Percentiles rank a stretch among this genome's conserved stretches.
Conservation (phyloP, 1,139 yeast species). For the Suhomyces maxii region DNA sequence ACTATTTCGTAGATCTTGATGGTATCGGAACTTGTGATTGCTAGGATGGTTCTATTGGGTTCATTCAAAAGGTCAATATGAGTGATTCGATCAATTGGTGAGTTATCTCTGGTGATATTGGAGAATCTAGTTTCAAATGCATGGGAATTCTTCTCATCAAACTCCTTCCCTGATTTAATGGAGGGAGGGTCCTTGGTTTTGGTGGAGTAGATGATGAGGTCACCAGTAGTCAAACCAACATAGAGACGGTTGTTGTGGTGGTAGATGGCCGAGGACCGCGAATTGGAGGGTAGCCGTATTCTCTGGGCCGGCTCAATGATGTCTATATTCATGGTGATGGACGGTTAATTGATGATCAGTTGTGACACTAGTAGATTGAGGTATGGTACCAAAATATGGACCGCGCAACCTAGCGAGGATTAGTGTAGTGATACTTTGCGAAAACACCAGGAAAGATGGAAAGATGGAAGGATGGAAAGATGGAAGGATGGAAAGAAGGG, state of each 20-base stretch:
- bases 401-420: no score
- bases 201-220: slow-evolving; percentile 25
- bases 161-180: slow-evolving; percentile 4
- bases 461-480: no score
- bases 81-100: slow-evolving; percentile 23
- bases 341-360: not conserved
- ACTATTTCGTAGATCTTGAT: slow-evolving; percentile 36
- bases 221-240: slow-evolving; percentile 41
- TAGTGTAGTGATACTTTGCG: no score
- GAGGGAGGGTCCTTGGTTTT: not conserved
- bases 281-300: slow-evolving; percentile 24
- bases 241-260: slow-evolving; percentile 24
- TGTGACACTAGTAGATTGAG: not conserved
- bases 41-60: slow-evolving; percentile 26
- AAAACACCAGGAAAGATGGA: no score
- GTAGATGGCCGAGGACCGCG: slow-evolving; percentile 28
- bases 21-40: slow-evolving; percentile 26
- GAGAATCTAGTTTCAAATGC: slow-evolving; percentile 22
- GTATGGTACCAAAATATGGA: not conserved
- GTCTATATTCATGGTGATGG: slow-evolving; percentile 28
- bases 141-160: slow-evolving; percentile 18
- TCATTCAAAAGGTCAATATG: slow-evolving; percentile 20
- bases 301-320: slow-evolving; percentile 33
- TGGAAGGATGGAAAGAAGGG: no score
- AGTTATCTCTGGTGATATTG: slow-evolving; percentile 24